phyloP scores from a whole-genome alignment of 495 filamentous ascomycete genomes.

The Neurospora sublineolata region DNA sequence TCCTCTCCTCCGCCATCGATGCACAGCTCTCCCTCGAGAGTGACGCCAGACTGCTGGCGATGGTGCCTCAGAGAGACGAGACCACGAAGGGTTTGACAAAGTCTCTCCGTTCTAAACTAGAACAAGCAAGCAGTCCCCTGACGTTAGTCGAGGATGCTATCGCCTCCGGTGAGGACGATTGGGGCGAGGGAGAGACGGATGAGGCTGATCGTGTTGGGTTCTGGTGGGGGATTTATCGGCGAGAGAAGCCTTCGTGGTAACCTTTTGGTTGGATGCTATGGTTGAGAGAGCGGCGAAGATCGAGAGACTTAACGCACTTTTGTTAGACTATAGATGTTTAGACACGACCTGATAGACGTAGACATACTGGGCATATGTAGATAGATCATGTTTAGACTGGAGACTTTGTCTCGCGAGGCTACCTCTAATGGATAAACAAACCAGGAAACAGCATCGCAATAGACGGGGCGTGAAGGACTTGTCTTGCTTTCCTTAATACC shows the following conservation, averaged over 20 bases:
- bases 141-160: slow-evolving; percentile 21
- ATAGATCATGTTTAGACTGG: background rate
- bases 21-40: slow-evolving; percentile 24
- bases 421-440: background rate
- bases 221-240: slow-evolving; percentile 36
- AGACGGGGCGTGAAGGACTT: background rate
- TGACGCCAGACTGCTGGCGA: slow-evolving; percentile 29
- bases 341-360: background rate
- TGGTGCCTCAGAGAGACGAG: slow-evolving; percentile 35
- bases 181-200: slow-evolving; percentile 30
- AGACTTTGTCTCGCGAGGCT: background rate
- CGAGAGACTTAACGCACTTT: background rate
- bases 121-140: slow-evolving; percentile 12
- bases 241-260: background rate
- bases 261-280: background rate
- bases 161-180: slow-evolving; percentile 34
- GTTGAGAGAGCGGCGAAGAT: background rate
- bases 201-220: slow-evolving; percentile 26
- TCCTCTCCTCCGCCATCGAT: slow-evolving; percentile 31
- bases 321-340: background rate
- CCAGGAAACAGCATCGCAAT: background rate
- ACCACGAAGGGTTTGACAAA: slow-evolving; percentile 24
- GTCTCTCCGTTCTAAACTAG: slow-evolving; percentile 18
- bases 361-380: background rate
- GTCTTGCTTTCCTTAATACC: background rate